phyloP scores from a whole-genome alignment of 2,329 filamentous ascomycete species.

The Lizonia empirigonia region DNA sequence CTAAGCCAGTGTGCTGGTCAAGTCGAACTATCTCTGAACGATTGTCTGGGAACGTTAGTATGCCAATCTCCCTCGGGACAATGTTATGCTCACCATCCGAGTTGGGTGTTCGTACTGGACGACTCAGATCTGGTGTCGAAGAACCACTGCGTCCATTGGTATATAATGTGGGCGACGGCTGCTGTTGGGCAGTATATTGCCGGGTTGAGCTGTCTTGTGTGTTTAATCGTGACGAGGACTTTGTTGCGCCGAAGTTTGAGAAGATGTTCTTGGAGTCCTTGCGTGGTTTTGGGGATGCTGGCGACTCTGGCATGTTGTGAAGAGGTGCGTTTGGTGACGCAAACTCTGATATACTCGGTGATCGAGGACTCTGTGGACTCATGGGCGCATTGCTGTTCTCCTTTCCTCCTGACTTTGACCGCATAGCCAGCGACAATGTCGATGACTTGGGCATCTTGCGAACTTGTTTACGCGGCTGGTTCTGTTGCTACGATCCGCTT shows the following conservation, averaged over 20 bases:
- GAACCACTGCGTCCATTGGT: constrained; percentile 52
- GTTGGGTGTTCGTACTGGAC: constrained; percentile 45
- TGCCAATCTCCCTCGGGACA: no score
- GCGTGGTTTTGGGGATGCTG: constrained; percentile 43
- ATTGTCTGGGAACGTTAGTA: constrained; percentile 35
- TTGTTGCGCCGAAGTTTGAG: constrained; percentile 55
- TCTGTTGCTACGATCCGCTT: constrained; percentile 33
- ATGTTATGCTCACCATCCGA: constrained; percentile 38
- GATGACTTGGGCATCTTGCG: constrained; percentile 50
- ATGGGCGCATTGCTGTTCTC: constrained; percentile 35
- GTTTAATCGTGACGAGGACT: constrained; percentile 52
- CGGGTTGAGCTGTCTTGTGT: constrained; percentile 45
- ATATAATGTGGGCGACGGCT: constrained; percentile 43
- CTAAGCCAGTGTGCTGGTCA: constrained; percentile 38
- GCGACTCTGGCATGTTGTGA: constrained; percentile 40
- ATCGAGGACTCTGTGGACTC: constrained; percentile 44
- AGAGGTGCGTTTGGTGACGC: constrained; percentile 40
- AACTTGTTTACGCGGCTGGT: constrained; percentile 34
- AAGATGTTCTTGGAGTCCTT: constrained; percentile 54
- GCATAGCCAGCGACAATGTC: constrained; percentile 46
- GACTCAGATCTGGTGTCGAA: constrained; percentile 56
- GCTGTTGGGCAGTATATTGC: constrained; percentile 43
- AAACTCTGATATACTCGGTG: constrained; percentile 37
- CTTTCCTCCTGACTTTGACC: constrained; percentile 36
- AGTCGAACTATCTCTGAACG: constrained; percentile 39